These are phyloP conservation scores for Furculomyces boomerangus DNA, from an alignment of 371 early-diverging fungal species.

Conservation along the genomic window DNA sequence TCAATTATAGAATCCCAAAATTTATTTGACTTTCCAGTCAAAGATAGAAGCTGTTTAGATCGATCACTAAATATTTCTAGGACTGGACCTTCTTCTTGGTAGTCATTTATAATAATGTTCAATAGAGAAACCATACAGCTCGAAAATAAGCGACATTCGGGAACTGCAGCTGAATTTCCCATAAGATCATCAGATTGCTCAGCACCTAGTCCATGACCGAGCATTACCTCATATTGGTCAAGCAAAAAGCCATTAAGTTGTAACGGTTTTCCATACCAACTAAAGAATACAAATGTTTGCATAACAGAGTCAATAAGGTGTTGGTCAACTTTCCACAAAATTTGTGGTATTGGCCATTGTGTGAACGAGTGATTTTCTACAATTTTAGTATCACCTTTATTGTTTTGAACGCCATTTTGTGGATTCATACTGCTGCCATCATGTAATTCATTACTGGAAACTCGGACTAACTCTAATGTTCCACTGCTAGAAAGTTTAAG, in stretches of 20 bases:
- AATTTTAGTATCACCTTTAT: not conserved
- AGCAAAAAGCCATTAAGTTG: not conserved
- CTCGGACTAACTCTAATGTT: not conserved
- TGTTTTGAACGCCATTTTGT: not conserved
- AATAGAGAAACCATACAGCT: not conserved
- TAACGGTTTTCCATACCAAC: constrained; percentile 1
- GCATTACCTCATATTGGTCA: constrained; percentile 2
- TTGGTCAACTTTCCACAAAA: not conserved
- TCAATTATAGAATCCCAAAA: not conserved
- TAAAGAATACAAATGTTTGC: constrained; percentile 3
- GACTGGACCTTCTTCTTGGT: too few relatives aligned
- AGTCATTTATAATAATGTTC: not conserved
- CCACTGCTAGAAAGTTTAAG: not conserved
- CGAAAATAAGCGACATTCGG: not conserved
- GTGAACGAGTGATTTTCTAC: not conserved
- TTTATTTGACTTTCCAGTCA: not conserved
- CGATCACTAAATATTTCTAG: too few relatives aligned
- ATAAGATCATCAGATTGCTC: not conserved
- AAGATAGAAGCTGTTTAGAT: not conserved
- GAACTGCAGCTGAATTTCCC: not conserved
- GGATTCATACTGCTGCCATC: not conserved
- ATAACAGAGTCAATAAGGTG: not conserved
- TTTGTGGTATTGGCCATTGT: constrained; percentile 3
- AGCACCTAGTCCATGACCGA: constrained; percentile 1
- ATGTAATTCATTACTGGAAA: not conserved